Evolutionary conservation across 1,139 yeast genomes (phyloP), one percentile per base, ranked within the genome.

Genomic region (Saccharomyces hybrid): DNA sequence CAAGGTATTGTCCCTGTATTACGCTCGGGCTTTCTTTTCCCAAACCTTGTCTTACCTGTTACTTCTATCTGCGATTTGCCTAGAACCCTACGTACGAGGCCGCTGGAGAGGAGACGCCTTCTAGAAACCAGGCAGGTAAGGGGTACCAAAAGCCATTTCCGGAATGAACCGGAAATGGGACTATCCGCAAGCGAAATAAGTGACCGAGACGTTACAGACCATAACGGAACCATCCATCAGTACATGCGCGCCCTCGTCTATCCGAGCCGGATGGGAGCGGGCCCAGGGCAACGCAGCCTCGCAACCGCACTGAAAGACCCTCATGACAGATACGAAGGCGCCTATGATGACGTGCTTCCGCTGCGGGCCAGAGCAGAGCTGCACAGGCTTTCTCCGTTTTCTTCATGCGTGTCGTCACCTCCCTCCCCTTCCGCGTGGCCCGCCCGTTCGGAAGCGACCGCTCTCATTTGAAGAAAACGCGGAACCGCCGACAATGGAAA

Each of bases 31-130:
- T 28, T 47, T 29, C 50, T 16, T 16, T 14, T 27, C 14, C 4
- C 7, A 20, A 14, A 47, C 27, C 32, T 27, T n/a, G 49, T 13
- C 48, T 44, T 53, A 20, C 8, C 28, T 50, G 16, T 49, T 3
- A 55, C 44, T 38, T 38, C 44, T n/a, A 38, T 38, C n/a, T 25
- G 2, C 29, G 9, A 11, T 27, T 27, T 46, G n/a, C 48, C 48
- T 8, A n/a, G 53, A 27, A 13, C n/a, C 11, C 5, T n/a, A 1
- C 25, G 44, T 20, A 38, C 44, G 8, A 38, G 6, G 13, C 44
- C 25, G 11, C 8, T 13, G 44, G 44, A 38, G 44, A 38, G 44
- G 44, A 11, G 44, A 38, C 5, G 44, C 3, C 44, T 38, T 38
- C 44, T 38, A 38, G n/a, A 38, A 38, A 16, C 5, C 26, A 16